These are phyloP conservation scores for Curvularia spicifera DNA, from an alignment of 2,329 filamentous ascomycete species.

Conservation along the genomic window DNA sequence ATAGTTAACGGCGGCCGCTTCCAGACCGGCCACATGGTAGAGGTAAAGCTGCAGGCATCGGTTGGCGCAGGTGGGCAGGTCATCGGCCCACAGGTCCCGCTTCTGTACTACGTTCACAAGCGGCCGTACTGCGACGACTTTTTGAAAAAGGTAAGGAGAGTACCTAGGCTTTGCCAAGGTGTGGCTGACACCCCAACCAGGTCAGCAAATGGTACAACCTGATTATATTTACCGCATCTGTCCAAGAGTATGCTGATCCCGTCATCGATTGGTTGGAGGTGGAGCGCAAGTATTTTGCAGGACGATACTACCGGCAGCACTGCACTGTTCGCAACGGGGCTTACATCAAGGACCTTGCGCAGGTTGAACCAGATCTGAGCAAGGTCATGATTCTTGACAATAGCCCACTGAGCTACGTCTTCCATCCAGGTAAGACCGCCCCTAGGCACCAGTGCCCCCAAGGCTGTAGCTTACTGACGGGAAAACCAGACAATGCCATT, in stretches of 20 bases:
- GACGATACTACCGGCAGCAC: slow-evolving; percentile 93
- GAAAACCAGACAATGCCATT: slow-evolving; percentile 85
- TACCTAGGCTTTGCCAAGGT: slow-evolving; percentile 5
- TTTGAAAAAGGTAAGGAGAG: slow-evolving; percentile 71
- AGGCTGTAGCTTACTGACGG: slow-evolving; percentile 20
- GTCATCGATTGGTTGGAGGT: slow-evolving; percentile 99
- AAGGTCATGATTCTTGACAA: slow-evolving; percentile 99
- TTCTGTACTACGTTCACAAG: slow-evolving; percentile 98
- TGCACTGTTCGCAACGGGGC: slow-evolving; percentile 95
- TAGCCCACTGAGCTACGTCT: slow-evolving; percentile 96
- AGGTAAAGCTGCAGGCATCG: slow-evolving; percentile 83
- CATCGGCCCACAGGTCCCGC: slow-evolving; percentile 87
- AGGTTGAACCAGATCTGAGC: slow-evolving; percentile 94
- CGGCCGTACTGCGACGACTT: slow-evolving; percentile 97
- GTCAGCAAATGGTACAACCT: slow-evolving; percentile 98
- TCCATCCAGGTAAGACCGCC: slow-evolving; percentile 81
- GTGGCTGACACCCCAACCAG: slow-evolving; percentile 51
- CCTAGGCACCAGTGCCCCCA: slow-evolving; percentile 1
- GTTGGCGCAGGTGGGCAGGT: slow-evolving; percentile 71
- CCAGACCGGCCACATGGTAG: slow-evolving; percentile 98
- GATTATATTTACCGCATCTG: slow-evolving; percentile 94
- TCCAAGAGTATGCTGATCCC: slow-evolving; percentile 97
- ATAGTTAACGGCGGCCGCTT: slow-evolving; percentile 96
- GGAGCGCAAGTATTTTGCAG: slow-evolving; percentile 94
- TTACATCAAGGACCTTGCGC: slow-evolving; percentile 97